phyloP scores from a whole-genome alignment of 2,329 filamentous ascomycete genomes.

The Fusarium mangiferae region DNA sequence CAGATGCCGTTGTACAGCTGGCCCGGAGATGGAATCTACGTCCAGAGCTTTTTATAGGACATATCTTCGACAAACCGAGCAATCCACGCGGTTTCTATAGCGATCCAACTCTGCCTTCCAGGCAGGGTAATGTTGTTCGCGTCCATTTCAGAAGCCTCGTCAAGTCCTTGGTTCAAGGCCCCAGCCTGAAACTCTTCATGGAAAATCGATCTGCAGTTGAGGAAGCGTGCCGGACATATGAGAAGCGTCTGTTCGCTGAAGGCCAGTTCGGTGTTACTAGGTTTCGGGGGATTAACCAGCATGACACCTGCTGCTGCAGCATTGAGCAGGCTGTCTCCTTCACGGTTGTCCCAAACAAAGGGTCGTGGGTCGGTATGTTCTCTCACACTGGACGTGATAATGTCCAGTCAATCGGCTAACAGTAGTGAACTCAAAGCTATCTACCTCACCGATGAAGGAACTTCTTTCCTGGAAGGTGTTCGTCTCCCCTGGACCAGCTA shows the following conservation, averaged over 20 bases:
- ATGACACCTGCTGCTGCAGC: not conserved
- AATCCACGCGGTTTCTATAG: not conserved
- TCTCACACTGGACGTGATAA: fast-evolving
- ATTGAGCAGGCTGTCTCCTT: not conserved
- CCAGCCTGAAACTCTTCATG: not conserved
- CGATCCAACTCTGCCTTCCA: not conserved
- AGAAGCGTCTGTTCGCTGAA: not conserved
- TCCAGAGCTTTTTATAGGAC: not conserved
- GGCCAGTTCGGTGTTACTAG: not conserved
- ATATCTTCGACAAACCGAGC: not conserved
- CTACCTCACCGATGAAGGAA: not conserved
- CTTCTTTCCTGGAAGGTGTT: not conserved
- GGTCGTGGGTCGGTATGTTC: not conserved
- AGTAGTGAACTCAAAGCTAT: not conserved
- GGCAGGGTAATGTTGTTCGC: not conserved
- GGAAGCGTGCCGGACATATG: not conserved
- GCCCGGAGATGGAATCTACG: not conserved
- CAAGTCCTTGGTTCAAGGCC: not conserved
- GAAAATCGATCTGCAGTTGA: too few species aligned
- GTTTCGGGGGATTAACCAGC: not conserved
- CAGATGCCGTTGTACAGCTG: not conserved
- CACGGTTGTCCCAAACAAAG: too few species aligned
- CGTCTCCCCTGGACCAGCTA: not conserved
- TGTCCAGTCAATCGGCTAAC: fast-evolving
- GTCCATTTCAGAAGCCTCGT: not conserved